Evolutionary conservation across 140 eudicot species (phyloP).

Genomic region (Erigeron philadelphicus): DNA sequence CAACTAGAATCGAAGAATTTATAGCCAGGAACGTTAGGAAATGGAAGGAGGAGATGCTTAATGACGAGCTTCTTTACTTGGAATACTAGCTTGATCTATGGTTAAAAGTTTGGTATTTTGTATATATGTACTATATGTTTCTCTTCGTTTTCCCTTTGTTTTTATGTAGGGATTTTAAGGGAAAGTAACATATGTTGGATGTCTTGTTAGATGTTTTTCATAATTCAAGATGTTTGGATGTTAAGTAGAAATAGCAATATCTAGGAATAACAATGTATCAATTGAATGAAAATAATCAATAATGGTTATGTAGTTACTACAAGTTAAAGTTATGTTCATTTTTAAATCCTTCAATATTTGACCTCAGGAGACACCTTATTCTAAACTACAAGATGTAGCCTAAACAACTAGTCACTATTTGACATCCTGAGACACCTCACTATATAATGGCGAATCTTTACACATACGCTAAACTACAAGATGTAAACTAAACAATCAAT

Average conservation of each 20-base stretch:
- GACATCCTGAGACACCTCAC: too few relatives aligned
- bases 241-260: constrained; percentile 8
- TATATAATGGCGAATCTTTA: too few relatives aligned
- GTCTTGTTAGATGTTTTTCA: constrained; percentile 12
- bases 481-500: too few relatives aligned
- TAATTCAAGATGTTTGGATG: constrained; percentile 19
- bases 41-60: constrained; percentile 49
- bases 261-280: too few relatives aligned
- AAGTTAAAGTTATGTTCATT: too few relatives aligned
- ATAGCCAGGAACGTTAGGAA: constrained; percentile 35
- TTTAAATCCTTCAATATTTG: too few relatives aligned
- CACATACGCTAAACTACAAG: too few relatives aligned
- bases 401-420: too few relatives aligned
- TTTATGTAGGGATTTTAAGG: constrained; percentile 20
- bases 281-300: too few relatives aligned
- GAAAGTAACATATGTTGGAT: neutral
- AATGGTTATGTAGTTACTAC: too few relatives aligned
- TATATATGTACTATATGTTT: constrained; percentile 7
- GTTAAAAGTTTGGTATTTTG: constrained; percentile 16
- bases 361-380: too few relatives aligned
- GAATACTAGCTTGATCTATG: constrained; percentile 24
- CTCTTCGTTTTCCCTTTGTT: constrained; percentile 7
- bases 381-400: too few relatives aligned
- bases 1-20: constrained; percentile 35
- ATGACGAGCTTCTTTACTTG: constrained; percentile 28